Conservation (phyloP, 352 stramenopile genomes). For the Phytopythium cucurbitacearum region DNA sequence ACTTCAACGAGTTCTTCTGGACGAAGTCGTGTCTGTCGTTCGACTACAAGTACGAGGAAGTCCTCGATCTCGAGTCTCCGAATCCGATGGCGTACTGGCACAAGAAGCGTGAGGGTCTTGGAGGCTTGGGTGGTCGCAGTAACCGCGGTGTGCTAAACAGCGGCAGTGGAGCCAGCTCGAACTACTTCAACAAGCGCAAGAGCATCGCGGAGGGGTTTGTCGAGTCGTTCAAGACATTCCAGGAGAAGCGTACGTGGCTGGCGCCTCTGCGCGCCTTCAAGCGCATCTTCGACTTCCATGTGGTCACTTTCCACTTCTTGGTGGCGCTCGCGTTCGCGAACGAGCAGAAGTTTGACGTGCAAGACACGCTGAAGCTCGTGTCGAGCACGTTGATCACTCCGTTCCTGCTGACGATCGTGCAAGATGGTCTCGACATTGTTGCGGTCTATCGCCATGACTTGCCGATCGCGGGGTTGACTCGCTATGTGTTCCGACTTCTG, state of each 20-base stretch:
- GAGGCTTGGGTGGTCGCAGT: slow-evolving; percentile 9
- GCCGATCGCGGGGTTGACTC: slow-evolving; percentile 55
- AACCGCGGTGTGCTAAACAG: slow-evolving; percentile 18
- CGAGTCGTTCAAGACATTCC: slow-evolving; percentile 94
- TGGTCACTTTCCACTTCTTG: slow-evolving; percentile 96
- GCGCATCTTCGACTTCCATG: slow-evolving; percentile 97
- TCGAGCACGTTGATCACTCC: slow-evolving; percentile 93
- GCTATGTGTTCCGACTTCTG: slow-evolving; percentile 85
- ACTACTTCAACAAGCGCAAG: slow-evolving; percentile 48
- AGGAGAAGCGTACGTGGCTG: slow-evolving; percentile 97
- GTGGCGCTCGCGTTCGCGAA: slow-evolving; percentile 88
- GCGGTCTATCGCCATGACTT: slow-evolving; percentile 58
- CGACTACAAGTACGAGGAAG: slow-evolving; percentile 89
- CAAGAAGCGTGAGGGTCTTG: slow-evolving; percentile 38
- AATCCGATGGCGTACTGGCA: slow-evolving; percentile 57
- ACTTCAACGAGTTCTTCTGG: slow-evolving; percentile 99
- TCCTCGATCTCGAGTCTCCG: slow-evolving; percentile 66
- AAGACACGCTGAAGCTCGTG: slow-evolving; percentile 79
- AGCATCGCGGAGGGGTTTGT: slow-evolving; percentile 89
- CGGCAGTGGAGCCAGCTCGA: slow-evolving; percentile 10
- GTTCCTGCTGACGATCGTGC: slow-evolving; percentile 84
- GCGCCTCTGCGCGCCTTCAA: slow-evolving; percentile 93
- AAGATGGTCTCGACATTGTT: slow-evolving; percentile 91
- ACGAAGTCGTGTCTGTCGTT: slow-evolving; percentile 93
- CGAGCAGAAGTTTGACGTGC: slow-evolving; percentile 89